A percentile compares a stretch with the other conserved stretches of the same genome.
phyloP scores from a whole-genome alignment of 441 rosid genomes.

The Syzygium syzygioides region DNA sequence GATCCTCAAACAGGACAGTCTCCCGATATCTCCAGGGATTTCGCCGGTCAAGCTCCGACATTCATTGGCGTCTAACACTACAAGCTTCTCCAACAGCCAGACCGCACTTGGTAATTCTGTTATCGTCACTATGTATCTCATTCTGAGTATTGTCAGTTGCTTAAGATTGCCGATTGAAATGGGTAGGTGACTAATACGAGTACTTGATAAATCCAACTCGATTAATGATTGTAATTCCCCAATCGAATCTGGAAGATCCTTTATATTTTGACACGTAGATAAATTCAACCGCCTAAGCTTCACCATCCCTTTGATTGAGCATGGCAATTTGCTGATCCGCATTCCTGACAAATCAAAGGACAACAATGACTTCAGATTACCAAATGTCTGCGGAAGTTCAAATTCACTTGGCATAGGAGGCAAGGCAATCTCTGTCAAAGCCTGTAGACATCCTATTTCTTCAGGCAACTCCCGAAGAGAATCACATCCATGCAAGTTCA shows the following conservation, averaged over 20 bases:
- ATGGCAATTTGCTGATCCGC: neutral
- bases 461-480: neutral
- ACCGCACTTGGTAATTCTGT: neutral
- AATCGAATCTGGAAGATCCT: neutral
- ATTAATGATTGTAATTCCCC: neutral
- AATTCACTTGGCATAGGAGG: neutral
- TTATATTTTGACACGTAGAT: accelerated
- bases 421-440: neutral
- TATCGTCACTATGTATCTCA: neutral
- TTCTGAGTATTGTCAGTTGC: neutral
- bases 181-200: accelerated
- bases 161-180: neutral
- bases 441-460: neutral
- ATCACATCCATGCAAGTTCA: neutral
- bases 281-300: neutral
- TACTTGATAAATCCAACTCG: neutral
- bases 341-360: neutral
- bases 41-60: too few species aligned
- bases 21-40: too few species aligned
- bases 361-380: neutral
- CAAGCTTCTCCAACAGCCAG: neutral
- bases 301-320: neutral
- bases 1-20: too few species aligned
- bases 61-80: too few species aligned
- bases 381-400: too few species aligned